Conservation (phyloP, 2,329 filamentous ascomycete species). For the Akanthomyces dipterigenus region DNA sequence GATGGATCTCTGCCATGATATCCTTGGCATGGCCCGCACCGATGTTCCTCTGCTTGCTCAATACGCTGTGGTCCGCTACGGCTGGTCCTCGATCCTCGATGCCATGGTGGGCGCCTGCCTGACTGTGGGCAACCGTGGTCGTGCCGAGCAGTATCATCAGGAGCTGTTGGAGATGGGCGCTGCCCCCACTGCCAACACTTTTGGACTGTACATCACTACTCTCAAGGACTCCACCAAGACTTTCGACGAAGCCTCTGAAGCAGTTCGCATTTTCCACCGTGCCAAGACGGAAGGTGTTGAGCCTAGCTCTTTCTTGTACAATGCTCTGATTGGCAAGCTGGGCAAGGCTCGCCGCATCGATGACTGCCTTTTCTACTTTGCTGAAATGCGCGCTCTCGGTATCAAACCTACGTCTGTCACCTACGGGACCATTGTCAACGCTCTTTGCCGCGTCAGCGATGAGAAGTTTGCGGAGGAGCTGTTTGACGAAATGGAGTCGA, state of each 20-base stretch:
- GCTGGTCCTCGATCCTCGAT: conserved; percentile 94
- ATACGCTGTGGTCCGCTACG: conserved; percentile 83
- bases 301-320: conserved; percentile 95
- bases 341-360: conserved; percentile 97
- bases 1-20: conserved; percentile 74
- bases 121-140: conserved; percentile 68
- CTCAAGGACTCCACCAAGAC: conserved; percentile 96
- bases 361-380: conserved; percentile 96
- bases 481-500: conserved; percentile 98
- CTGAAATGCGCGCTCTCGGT: conserved; percentile 87
- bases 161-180: conserved; percentile 86
- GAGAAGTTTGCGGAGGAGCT: conserved; percentile 97
- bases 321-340: conserved; percentile 94
- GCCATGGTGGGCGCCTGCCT: conserved; percentile 93
- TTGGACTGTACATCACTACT: conserved; percentile 98
- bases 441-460: conserved; percentile 91
- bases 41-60: conserved; percentile 82
- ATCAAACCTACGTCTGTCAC: conserved; percentile 96
- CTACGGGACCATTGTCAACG: conserved; percentile 97
- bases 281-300: conserved; percentile 91
- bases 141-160: conserved; percentile 83
- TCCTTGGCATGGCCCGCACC: conserved; percentile 79
- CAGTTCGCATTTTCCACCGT: conserved; percentile 93
- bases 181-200: conserved; percentile 93
- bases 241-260: conserved; percentile 94